A percentile compares a stretch with the other conserved stretches of the same genome.
Evolutionary conservation across 768 basidiomycete species (phyloP).

Genomic region (Pulveroboletus sp.): DNA sequence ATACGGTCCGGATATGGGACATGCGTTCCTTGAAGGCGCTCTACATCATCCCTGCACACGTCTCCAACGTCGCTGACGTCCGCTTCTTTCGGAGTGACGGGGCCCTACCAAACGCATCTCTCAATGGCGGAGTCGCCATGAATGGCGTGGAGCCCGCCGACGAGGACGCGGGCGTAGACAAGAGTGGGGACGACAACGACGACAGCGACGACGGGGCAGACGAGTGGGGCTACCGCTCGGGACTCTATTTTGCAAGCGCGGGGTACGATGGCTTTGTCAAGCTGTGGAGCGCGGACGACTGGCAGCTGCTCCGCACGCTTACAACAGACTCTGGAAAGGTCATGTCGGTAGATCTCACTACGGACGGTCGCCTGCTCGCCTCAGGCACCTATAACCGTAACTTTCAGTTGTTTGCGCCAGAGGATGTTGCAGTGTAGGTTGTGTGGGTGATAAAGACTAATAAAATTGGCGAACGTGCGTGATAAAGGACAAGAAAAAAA

Average conservation of each 20-base stretch:
- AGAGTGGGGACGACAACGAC: constrained; percentile 23
- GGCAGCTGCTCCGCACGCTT: constrained; percentile 85
- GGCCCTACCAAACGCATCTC: constrained; percentile 37
- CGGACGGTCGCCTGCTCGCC: constrained; percentile 78
- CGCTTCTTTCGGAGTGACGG: constrained; percentile 83
- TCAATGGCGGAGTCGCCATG: constrained; percentile 47
- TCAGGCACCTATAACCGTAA: constrained; percentile 91
- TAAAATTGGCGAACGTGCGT: constrained; percentile 14
- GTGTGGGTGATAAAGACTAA: constrained; percentile 15
- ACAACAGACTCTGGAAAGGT: constrained; percentile 97
- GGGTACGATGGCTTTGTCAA: constrained; percentile 96
- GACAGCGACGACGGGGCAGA: constrained; percentile 34
- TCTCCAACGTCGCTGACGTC: constrained; percentile 91
- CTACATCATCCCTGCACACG: constrained; percentile 95
- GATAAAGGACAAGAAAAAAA: constrained; percentile 30
- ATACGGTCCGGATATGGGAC: constrained; percentile 99
- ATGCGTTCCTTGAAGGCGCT: constrained; percentile 88
- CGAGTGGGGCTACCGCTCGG: constrained; percentile 78
- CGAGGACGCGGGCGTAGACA: constrained; percentile 28
- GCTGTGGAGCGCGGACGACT: constrained; percentile 97
- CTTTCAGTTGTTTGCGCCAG: constrained; percentile 89
- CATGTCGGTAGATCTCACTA: constrained; percentile 92
- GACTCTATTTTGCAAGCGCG: constrained; percentile 87
- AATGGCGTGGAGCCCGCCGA: constrained; percentile 36
- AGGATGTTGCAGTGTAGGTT: constrained; percentile 42